Conservation (phyloP, 495 filamentous ascomycete genomes). For the Xylaria flabelliformis region DNA sequence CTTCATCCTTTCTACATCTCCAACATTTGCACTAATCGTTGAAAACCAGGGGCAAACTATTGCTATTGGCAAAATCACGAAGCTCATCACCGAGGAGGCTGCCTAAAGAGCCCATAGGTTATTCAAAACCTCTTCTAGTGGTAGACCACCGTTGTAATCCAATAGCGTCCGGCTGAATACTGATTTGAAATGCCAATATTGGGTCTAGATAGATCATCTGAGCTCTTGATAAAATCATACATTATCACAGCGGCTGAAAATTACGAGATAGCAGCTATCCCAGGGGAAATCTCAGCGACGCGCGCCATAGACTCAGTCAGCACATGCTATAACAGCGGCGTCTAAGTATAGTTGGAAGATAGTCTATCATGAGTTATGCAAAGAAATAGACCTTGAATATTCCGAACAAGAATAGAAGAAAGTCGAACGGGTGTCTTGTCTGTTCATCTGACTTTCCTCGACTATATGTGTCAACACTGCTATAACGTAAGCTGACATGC, state of each 20-base stretch:
- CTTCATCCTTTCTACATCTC: conserved; percentile 4
- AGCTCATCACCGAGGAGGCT: conserved; percentile 61
- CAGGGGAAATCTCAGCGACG: not conserved
- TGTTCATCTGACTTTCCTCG: not conserved
- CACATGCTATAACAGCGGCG: not conserved
- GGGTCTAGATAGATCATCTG: conserved; percentile 1
- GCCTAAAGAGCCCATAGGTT: conserved; percentile 24
- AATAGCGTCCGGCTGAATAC: not conserved
- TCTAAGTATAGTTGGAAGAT: not conserved
- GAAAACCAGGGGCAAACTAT: conserved; percentile 79
- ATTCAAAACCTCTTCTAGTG: not conserved
- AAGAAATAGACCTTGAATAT: conserved; percentile 9
- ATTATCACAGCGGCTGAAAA: not conserved
- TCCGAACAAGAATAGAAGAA: not conserved
- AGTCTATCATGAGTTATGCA: not conserved
- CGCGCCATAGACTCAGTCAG: not conserved
- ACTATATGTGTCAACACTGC: not conserved
- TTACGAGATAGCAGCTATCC: not conserved
- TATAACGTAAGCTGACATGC: not conserved
- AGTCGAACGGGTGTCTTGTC: not conserved
- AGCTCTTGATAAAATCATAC: not conserved
- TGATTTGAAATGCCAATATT: not conserved
- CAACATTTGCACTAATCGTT: conserved; percentile 27
- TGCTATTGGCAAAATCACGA: conserved; percentile 95
- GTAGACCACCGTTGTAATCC: not conserved